Base-by-base conservation (phyloP, 1,284 basidiomycete genomes). In the Rhodotorula sp. region DNA sequence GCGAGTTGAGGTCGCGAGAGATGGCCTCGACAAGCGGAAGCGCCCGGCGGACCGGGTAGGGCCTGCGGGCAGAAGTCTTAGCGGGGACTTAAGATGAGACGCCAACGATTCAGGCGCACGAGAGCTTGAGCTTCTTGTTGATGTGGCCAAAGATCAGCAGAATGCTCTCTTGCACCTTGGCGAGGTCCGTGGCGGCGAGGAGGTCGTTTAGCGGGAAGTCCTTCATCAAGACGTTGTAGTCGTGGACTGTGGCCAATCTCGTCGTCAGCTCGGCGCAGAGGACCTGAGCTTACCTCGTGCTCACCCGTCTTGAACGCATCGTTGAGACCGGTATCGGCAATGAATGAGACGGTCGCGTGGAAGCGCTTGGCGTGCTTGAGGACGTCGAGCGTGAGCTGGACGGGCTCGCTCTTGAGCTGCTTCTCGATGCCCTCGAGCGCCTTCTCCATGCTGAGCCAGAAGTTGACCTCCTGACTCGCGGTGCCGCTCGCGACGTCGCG, bases 171-270 rank as follows among this genome's bases (percentile, higher is more conserved):
- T 94, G 89, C 54, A 97, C 91, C 84, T 95, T 97, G 80, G 92
- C 91, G 5, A 99, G 88, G 81, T 98, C 95, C 1, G 95, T 97
- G 0, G 97, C 93, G 5, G 95, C 92, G 25, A 99, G 87, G 21
- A 99, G 88, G 80, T 97, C 95, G 80, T 98, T 96, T 54, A 99
- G 84, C 0, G 97, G 97, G 79, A 99, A 97, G 80, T 99, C 97
- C 82, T 96, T 97, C 96, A 99, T 98, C 71, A 99, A 87, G 74
- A 92, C 89, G 79, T 99, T 98, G 85, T 98, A 96, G 82, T 96
- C 96, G 85, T 94, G 92, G 4, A 96, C 94, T 92, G 74, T 5
- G 59, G n/a, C 42, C 10, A 58, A 56, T 19, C 23, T 50, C 58
- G 65, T 10, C 13, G 23, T 62, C 44, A 68, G 50, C 16, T 8